These are phyloP conservation scores for Erythrophleum fordii DNA, from an alignment of 306 rosid species.

Conservation along the genomic window DNA sequence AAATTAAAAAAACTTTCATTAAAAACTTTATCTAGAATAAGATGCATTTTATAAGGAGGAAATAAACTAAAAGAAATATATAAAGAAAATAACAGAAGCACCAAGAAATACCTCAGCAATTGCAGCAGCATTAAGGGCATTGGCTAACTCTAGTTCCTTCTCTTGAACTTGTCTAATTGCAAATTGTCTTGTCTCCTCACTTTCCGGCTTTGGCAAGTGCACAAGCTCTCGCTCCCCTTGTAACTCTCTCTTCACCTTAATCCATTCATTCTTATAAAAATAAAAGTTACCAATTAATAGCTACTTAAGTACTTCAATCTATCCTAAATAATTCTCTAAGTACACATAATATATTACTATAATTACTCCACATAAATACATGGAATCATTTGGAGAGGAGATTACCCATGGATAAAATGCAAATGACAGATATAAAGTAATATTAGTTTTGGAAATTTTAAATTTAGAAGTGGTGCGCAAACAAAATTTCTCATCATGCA, in stretches of 20 bases:
- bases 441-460: not conserved
- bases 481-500: not conserved
- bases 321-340: not conserved
- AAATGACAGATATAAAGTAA: not conserved
- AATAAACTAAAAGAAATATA: not conserved
- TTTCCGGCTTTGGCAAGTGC: not conserved
- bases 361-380: not conserved
- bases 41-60: not conserved
- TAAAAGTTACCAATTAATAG: not conserved
- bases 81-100: not conserved
- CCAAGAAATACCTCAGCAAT: not conserved
- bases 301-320: not conserved
- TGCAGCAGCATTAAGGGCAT: not conserved
- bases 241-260: not conserved
- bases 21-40: not conserved
- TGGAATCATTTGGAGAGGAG: not conserved
- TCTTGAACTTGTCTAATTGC: not conserved
- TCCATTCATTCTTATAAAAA: not conserved
- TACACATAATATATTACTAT: not conserved
- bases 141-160: not conserved
- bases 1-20: not conserved
- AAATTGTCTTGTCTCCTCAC: not conserved
- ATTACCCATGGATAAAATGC: not conserved
- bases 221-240: not conserved
- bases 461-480: not conserved